Evolutionary conservation across 2,329 filamentous ascomycete genomes (phyloP).

Genomic region (Helotiales sp.): DNA sequence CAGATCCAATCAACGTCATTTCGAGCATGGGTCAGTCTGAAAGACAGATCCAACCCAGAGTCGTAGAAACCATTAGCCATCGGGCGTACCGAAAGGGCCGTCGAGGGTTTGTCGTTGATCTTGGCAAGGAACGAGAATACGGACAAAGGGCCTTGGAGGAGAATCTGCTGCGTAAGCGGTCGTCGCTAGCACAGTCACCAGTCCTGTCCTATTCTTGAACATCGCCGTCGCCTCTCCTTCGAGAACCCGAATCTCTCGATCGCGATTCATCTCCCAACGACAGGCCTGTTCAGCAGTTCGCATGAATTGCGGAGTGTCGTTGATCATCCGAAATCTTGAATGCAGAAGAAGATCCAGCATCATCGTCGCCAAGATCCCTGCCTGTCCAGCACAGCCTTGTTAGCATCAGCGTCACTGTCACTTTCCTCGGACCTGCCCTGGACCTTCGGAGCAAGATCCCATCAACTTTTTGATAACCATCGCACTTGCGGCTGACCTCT

Average conservation of each 20-base stretch:
- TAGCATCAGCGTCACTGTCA: neutral
- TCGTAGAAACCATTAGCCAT: neutral
- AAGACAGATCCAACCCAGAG: slow-evolving; percentile 1
- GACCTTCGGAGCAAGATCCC: neutral
- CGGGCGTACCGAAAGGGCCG: slow-evolving; percentile 6
- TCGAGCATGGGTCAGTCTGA: neutral
- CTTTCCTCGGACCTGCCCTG: neutral
- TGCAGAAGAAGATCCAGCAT: neutral
- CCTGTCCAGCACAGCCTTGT: slow-evolving; percentile 1
- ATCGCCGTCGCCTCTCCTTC: neutral
- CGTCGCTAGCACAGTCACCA: neutral
- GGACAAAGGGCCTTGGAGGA: slow-evolving; percentile 1
- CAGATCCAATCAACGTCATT: slow-evolving; percentile 18
- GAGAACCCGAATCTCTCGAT: neutral
- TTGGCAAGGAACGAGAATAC: slow-evolving; percentile 5
- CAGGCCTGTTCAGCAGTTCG: neutral
- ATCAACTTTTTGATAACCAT: neutral
- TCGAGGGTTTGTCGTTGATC: neutral
- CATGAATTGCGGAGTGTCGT: neutral
- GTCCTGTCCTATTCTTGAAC: neutral
- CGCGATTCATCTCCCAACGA: neutral
- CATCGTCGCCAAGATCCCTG: neutral
- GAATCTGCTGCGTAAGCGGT: slow-evolving; percentile 2
- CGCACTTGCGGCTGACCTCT: neutral
- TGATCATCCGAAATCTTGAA: neutral